Conservation (phyloP, 176 grass and related monocot species). For the Echinochloa phyllopogon region DNA sequence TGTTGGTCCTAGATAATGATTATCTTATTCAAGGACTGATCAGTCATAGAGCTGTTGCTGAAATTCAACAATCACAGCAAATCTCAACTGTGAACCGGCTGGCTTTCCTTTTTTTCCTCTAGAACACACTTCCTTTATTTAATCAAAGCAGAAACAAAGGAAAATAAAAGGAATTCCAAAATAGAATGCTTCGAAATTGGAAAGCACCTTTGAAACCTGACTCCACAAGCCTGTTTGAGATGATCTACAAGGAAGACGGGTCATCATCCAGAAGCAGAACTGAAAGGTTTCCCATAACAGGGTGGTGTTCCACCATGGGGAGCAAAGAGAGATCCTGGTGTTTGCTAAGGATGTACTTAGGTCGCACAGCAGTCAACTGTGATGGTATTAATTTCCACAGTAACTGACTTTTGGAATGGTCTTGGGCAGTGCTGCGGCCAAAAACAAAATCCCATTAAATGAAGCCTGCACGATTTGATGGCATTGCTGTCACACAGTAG, state of each 20-base stretch:
- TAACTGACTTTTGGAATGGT: background rate
- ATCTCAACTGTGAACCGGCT: background rate
- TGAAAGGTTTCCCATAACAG: slow-evolving; percentile 18
- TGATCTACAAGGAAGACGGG: background rate
- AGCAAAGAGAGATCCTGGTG: background rate
- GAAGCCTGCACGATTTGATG: background rate
- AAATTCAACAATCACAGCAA: background rate
- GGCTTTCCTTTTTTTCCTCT: slow-evolving; percentile 14
- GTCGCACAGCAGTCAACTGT: background rate
- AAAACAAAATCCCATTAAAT: slow-evolving; percentile 6
- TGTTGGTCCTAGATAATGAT: background rate
- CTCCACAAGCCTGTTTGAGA: background rate
- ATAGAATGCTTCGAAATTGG: slow-evolving; percentile 16
- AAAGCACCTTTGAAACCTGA: slow-evolving; percentile 32
- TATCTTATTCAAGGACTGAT: background rate
- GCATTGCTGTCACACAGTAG: background rate
- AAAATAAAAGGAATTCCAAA: background rate
- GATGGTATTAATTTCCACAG: slow-evolving; percentile 1
- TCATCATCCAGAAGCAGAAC: slow-evolving; percentile 40
- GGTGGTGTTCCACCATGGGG: slow-evolving; percentile 5
- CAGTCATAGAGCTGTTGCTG: background rate
- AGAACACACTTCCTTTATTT: background rate
- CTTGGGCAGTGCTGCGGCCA: background rate
- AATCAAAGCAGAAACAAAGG: background rate
- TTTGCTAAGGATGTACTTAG: background rate